A percentile compares a stretch with the other conserved stretches of the same genome.
Evolutionary conservation across 345 rosid genomes (phyloP).

Genomic region (Moringa oleifera): DNA sequence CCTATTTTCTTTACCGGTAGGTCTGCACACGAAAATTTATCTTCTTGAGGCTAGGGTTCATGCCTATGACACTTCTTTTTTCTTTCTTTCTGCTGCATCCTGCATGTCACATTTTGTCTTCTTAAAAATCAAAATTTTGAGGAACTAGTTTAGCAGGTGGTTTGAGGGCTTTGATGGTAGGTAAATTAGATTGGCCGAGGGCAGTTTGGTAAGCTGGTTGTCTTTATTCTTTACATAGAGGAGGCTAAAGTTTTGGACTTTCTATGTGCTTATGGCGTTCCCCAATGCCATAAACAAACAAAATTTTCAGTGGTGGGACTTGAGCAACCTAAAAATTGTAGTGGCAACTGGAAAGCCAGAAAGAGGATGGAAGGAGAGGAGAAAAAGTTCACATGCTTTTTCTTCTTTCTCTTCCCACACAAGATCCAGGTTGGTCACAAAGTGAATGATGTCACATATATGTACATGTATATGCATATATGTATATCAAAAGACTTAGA

Average conservation of each 20-base stretch:
- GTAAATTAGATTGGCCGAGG: background rate
- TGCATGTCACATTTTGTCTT: too few relatives aligned
- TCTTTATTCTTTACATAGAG: background rate
- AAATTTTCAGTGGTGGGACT: constrained; percentile 25
- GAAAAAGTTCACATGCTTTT: constrained; percentile 41
- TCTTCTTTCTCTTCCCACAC: constrained; percentile 26
- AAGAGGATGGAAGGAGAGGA: constrained; percentile 21
- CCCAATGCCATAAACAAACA: constrained; percentile 28
- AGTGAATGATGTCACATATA: background rate
- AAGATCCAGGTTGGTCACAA: constrained; percentile 33
- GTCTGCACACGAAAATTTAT: constrained; percentile 18
- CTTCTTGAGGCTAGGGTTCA: too few relatives aligned
- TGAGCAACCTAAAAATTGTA: constrained; percentile 24
- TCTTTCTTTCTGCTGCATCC: too few relatives aligned
- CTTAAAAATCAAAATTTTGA: too few relatives aligned
- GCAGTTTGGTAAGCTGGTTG: background rate
- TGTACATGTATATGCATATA: background rate
- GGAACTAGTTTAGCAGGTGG: too few relatives aligned
- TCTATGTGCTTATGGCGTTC: constrained; percentile 8
- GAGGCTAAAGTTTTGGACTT: background rate
- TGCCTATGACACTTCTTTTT: too few relatives aligned
- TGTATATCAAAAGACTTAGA: background rate
- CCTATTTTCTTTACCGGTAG: constrained; percentile 28
- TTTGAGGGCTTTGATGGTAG: constrained; percentile 13
- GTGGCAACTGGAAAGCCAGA: constrained; percentile 39